A percentile compares a stretch with the other conserved stretches of the same genome.
These are phyloP conservation scores for Stephania cephalantha DNA, from an alignment of 164 flowering plant genomes.

Conservation along the genomic window DNA sequence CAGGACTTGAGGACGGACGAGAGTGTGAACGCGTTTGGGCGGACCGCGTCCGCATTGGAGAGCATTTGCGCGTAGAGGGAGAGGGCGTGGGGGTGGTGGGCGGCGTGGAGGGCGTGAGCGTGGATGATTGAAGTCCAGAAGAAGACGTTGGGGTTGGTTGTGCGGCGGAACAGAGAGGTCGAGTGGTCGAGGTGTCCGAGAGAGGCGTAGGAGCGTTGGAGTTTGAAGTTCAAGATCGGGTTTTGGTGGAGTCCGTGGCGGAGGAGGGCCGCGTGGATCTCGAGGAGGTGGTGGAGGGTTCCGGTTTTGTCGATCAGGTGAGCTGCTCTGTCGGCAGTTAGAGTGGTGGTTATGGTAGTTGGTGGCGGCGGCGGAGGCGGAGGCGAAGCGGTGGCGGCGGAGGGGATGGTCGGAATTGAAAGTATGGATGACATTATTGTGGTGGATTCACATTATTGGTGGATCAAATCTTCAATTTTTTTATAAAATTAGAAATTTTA, in stretches of 20 bases:
- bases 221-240: slow-evolving; percentile 60
- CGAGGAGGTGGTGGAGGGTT: slow-evolving; percentile 38
- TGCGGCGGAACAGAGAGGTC: slow-evolving; percentile 34
- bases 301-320: slow-evolving; percentile 39
- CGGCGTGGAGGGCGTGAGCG: slow-evolving; percentile 24
- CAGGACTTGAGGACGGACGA: slow-evolving; percentile 55
- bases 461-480: no score
- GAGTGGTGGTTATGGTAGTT: slow-evolving; percentile 6
- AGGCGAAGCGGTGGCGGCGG: slow-evolving; percentile 12
- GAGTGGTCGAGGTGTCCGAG: slow-evolving; percentile 44
- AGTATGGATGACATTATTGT: background rate
- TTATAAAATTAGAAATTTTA: no score
- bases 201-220: slow-evolving; percentile 65
- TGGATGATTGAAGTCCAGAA: slow-evolving; percentile 56
- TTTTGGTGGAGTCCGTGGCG: slow-evolving; percentile 41
- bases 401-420: slow-evolving; percentile 10
- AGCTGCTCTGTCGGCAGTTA: slow-evolving; percentile 28
- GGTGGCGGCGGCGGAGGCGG: slow-evolving; percentile 16
- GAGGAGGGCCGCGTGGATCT: slow-evolving; percentile 64
- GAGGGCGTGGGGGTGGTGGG: slow-evolving; percentile 32
- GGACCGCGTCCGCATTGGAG: slow-evolving; percentile 25
- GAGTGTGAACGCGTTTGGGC: slow-evolving; percentile 65
- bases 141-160: slow-evolving; percentile 41
- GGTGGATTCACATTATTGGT: background rate
- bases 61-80: slow-evolving; percentile 51